A percentile compares a stretch with the other conserved stretches of the same genome.
phyloP scores from a whole-genome alignment of 768 basidiomycete genomes.

The Trametes cubensis region DNA sequence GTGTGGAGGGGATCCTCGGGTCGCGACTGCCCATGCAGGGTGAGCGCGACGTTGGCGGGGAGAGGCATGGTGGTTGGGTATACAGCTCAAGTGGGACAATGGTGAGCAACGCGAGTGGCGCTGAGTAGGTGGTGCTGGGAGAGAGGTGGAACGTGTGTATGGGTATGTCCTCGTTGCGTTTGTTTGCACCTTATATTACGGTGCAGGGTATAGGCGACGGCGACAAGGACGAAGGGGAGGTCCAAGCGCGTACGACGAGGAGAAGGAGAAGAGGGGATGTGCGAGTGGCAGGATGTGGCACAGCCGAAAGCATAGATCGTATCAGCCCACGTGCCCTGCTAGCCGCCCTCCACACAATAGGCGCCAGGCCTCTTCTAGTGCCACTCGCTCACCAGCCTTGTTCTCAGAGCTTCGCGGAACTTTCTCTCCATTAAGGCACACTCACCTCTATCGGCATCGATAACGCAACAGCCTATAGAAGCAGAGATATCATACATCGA shows the following conservation, averaged over 20 bases:
- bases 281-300: constrained; percentile 19
- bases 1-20: constrained; percentile 59
- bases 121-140: background rate
- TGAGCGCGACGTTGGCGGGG: constrained; percentile 53
- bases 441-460: background rate
- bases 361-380: background rate
- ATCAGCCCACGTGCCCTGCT: constrained; percentile 15
- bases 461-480: background rate
- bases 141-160: background rate
- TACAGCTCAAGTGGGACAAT: constrained; percentile 7
- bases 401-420: constrained; percentile 19
- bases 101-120: constrained; percentile 14
- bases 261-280: background rate
- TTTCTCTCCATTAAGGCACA: constrained; percentile 3
- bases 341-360: background rate
- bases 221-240: constrained; percentile 3
- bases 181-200: background rate
- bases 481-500: background rate
- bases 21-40: constrained; percentile 59
- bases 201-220: background rate
- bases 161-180: background rate
- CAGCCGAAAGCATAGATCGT: constrained; percentile 21
- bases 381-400: background rate
- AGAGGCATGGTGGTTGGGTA: constrained; percentile 57
- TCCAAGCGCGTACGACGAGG: constrained; percentile 8